Evolutionary conservation across 169 alveolate species (phyloP).

Genomic region (Perkinsus marinus): DNA sequence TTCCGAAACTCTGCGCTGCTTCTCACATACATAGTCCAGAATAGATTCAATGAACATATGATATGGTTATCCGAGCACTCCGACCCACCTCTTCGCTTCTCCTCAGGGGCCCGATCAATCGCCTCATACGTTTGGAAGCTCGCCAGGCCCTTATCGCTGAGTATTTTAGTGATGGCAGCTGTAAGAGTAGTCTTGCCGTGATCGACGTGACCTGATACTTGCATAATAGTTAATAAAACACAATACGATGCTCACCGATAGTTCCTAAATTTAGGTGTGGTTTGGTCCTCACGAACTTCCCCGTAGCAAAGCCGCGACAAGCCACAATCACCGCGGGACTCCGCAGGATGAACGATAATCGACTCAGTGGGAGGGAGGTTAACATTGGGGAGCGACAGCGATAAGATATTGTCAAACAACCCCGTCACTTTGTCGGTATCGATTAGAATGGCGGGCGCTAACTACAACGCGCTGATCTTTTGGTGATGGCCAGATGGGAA

Average conservation of each 20-base stretch:
- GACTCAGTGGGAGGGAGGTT: background rate
- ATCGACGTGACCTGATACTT: constrained; percentile 73
- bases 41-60: too few species aligned
- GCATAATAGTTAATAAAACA: background rate
- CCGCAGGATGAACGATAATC: background rate
- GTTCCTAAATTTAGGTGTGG: constrained; percentile 90
- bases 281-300: constrained; percentile 66
- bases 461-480: background rate
- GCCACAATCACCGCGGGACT: background rate
- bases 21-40: too few species aligned
- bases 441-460: background rate
- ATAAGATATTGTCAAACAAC: too few species aligned
- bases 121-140: constrained; percentile 41
- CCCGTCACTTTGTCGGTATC: too few species aligned
- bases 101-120: constrained; percentile 85
- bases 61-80: background rate
- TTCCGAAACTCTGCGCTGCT: too few species aligned
- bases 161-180: constrained; percentile 80
- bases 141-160: constrained; percentile 40
- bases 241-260: constrained; percentile 47
- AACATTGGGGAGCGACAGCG: too few species aligned
- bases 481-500: too few species aligned
- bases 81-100: constrained; percentile 52
- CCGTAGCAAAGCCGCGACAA: constrained; percentile 34
- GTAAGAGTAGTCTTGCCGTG: constrained; percentile 88